Conservation (phyloP, 2,329 filamentous ascomycete genomes). For the Alternaria panax region DNA sequence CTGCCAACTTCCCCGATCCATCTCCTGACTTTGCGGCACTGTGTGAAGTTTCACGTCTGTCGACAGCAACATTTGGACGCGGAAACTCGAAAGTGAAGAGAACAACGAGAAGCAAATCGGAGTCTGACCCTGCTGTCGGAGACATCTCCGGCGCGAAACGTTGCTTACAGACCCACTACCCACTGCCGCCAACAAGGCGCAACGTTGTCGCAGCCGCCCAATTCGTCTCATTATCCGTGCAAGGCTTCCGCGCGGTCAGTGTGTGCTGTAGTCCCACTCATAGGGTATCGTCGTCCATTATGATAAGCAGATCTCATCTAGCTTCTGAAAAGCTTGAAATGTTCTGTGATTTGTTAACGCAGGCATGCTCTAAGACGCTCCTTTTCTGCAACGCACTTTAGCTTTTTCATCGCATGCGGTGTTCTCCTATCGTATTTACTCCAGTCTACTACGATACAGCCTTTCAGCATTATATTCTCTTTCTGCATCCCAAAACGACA, state of each 20-base stretch:
- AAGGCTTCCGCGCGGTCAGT: slow-evolving; percentile 11
- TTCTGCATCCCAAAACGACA: not conserved
- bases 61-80: not conserved
- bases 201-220: slow-evolving; percentile 7
- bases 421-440: not conserved
- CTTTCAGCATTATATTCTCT: not conserved
- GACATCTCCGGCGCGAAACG: not conserved
- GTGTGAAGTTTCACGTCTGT: slow-evolving; percentile 1
- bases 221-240: slow-evolving; percentile 9
- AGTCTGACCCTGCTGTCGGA: slow-evolving; percentile 4
- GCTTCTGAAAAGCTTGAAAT: slow-evolving; percentile 8
- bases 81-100: not conserved
- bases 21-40: not conserved
- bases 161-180: slow-evolving; percentile 5
- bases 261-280: slow-evolving; percentile 5
- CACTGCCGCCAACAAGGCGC: not conserved
- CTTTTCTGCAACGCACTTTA: not conserved
- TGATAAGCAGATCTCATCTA: slow-evolving; percentile 10
- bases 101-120: not conserved
- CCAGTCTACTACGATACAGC: not conserved
- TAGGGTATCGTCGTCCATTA: slow-evolving; percentile 2
- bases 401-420: not conserved
- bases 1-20: not conserved
- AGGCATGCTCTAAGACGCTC: not conserved
- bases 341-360: slow-evolving; percentile 5